phyloP scores from a whole-genome alignment of 1,284 basidiomycete species.

The Puccinia novopanici region DNA sequence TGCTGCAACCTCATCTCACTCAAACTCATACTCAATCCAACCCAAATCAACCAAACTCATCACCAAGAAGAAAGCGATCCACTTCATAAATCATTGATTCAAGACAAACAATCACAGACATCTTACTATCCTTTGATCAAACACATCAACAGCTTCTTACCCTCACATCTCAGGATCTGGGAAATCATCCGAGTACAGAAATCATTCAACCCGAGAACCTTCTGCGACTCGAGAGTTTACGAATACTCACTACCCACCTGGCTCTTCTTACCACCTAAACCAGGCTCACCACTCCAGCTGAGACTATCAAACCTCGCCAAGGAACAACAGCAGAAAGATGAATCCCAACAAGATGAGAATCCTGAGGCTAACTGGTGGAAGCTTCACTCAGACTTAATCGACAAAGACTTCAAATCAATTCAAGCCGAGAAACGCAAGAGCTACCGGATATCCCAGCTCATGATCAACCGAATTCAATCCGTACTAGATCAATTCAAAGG shows the following conservation, averaged over 20 bases:
- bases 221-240: conserved; percentile 91
- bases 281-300: conserved; percentile 68
- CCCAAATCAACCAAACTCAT: not conserved
- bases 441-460: conserved; percentile 68
- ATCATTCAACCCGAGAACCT: conserved; percentile 83
- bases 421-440: conserved; percentile 64
- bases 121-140: conserved; percentile 63
- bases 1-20: conserved; percentile 76
- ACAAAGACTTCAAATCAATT: conserved; percentile 52
- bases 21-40: conserved; percentile 58
- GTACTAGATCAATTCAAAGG: conserved; percentile 72
- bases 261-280: conserved; percentile 85
- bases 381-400: conserved; percentile 55
- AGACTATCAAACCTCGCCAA: conserved; percentile 55
- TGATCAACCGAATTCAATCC: conserved; percentile 66
- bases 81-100: not conserved
- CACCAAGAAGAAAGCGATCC: not conserved
- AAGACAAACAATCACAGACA: conserved; percentile 13
- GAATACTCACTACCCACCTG: conserved; percentile 96
- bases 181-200: conserved; percentile 82
- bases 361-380: conserved; percentile 59
- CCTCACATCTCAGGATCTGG: conserved; percentile 90
- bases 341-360: not conserved
- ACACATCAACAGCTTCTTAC: conserved; percentile 82
- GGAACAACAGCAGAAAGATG: too few species aligned